Evolutionary conservation across 1,139 yeast genomes (phyloP), one percentile per base, ranked within the genome.

Genomic region (Lizanozyma gosingica): DNA sequence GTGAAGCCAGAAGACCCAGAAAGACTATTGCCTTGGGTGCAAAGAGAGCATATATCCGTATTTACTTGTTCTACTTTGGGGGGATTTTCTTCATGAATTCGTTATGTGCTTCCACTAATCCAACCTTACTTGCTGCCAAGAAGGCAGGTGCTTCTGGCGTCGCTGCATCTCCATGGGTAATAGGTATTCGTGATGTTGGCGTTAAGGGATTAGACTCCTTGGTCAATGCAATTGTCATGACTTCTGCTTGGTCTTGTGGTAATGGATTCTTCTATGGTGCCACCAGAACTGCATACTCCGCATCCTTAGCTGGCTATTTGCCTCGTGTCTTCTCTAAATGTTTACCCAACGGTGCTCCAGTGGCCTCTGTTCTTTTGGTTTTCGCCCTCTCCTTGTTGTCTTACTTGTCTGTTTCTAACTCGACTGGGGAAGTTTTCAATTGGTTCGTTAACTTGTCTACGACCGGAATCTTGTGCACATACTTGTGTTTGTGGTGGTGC

Each of bases 391-490:
- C 58, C 1, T 56, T 61, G 43, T 53, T 64, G 44, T 51, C 65
- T 2, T 64, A 49, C 47, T 59, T 65, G 49, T 59, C 61, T 48
- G 50, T 60, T 8, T 45, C 51, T 15, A 47, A 51, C 33, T 47
- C 62, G 3, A 54, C 67, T 14, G 56, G 54, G 33, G 46, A 47
- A n/a, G 70, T 63, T 2, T 63, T 65, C 51, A 57, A 58, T 46
- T 65, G 70, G 70, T 63, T 65, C 41, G 53, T 63, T 45, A 63
- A 63, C 47, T 59, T 65, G 49, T 55, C 65, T 38, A 77, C 81
- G 15, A 75, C 78, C 18, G 76, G 80, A 9, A 62, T 76, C 37
- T 68, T 77, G 48, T 58, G 75, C 44, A 67, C 77, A 14, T 77
- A 78, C 65, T 61, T 71, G 11, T 62, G 70, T 43, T 68, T 76